Evolutionary conservation across 148 eudicot genomes (phyloP), one percentile per base, ranked within the genome.

Genomic region (Rhododendron ferrugineum): DNA sequence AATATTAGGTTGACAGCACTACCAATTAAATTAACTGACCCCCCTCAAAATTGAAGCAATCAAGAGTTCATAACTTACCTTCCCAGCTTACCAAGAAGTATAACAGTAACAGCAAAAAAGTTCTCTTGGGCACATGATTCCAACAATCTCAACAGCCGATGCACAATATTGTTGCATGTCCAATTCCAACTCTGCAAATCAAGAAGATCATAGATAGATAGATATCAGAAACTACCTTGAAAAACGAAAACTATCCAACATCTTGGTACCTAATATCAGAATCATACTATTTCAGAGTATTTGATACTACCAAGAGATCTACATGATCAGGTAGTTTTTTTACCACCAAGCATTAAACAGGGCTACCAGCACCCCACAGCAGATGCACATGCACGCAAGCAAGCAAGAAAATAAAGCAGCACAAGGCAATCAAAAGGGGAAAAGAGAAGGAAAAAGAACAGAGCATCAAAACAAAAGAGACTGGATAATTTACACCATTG

Each of bases 21-120:
- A 26, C 68, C 68, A 62, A 22, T 2, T 40, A 22, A 62, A 62
- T 23, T 23, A 62, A 62, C 68, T 22, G 68, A 62, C 68, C 68
- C 68, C 68, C 68, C 7, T 62, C 68, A 22, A 62, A 62, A 40
- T 56, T 62, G 23, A 62, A 62, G 68, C 68, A 62, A 62, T 23
- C 68, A 22, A 7, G 68, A 62, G 26, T 60, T 60, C 68, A 60
- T 23, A 23, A 37, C 74, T 88, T 85, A 94, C 98, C 95, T 94
- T 73, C 98, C 98, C 46, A 96, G 78, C 81, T 92, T 88, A 83
- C 95, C 93, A n/a, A 96, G 89, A 85, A 92, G 91, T 56, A 88
- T n/a, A 84, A 91, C 78, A 79, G 90, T 83, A 81, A 90, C 90
- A 85, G 89, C 70, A 77, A 87, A 86, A 44, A 82, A 75, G 70